A percentile compares a stretch with the other conserved stretches of the same genome.
Evolutionary conservation across 2,329 filamentous ascomycete genomes (phyloP).

Genomic region (Alternaria sp.): DNA sequence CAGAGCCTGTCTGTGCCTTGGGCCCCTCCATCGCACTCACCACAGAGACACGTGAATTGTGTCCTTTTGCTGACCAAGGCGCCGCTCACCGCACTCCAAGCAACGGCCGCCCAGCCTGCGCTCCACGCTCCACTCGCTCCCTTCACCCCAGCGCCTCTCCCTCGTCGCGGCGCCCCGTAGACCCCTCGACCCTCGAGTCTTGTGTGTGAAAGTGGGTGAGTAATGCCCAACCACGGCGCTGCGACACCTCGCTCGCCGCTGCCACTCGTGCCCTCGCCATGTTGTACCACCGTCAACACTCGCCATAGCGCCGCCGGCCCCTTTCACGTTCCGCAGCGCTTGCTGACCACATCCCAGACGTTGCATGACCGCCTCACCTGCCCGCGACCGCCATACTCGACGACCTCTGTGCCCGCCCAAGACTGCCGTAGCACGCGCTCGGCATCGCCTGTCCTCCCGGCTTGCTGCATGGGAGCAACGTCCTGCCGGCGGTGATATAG

Average conservation of each 20-base stretch:
- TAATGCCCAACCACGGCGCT: slow-evolving; percentile 27
- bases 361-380: slow-evolving; percentile 25
- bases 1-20: slow-evolving; percentile 11
- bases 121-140: slow-evolving; percentile 3
- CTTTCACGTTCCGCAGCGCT: slow-evolving; percentile 34
- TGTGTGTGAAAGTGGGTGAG: slow-evolving; percentile 31
- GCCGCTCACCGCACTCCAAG: slow-evolving; percentile 9
- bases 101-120: slow-evolving; percentile 24
- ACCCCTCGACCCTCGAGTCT: not conserved
- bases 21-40: slow-evolving; percentile 4
- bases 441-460: slow-evolving; percentile 16
- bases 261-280: slow-evolving; percentile 39
- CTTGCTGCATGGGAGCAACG: slow-evolving; percentile 28
- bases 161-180: not conserved
- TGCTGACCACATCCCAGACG: slow-evolving; percentile 41
- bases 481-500: slow-evolving; percentile 24
- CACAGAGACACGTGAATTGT: slow-evolving; percentile 1
- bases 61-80: slow-evolving; percentile 14
- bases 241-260: slow-evolving; percentile 40
- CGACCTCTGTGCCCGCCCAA: not conserved
- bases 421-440: slow-evolving; percentile 30
- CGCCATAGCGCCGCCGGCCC: slow-evolving; percentile 35
- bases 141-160: not conserved
- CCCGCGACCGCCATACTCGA: slow-evolving; percentile 14
- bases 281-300: slow-evolving; percentile 45